Base-by-base conservation (phyloP, 805 yeast genomes). In the Clavispora phyllophila region DNA sequence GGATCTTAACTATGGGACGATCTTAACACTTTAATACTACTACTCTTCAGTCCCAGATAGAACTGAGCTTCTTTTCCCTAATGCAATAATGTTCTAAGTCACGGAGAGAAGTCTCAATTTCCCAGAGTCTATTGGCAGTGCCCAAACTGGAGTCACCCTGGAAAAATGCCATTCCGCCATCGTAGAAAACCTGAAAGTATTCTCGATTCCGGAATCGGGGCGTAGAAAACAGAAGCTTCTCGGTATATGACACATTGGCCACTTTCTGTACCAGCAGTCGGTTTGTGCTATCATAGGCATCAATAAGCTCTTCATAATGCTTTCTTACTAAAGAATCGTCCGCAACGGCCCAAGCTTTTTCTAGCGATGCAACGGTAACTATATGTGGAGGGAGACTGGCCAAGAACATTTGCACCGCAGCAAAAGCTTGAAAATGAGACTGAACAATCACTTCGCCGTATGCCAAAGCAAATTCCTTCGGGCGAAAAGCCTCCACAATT, bases 21-120 rank as follows among this genome's bases (percentile, higher is more conserved):
- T n/a, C n/a, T n/a, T n/a, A n/a, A n/a, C n/a, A n/a, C n/a, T n/a
- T n/a, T n/a, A n/a, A n/a, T n/a, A n/a, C n/a, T n/a, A n/a, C n/a
- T n/a, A n/a, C n/a, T n/a, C n/a, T 3, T 25, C 28, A 44, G 26
- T 31, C 42, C 61, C 61, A 59, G 2, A 58, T 44, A 3, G 51
- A 44, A 42, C 59, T 55, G 17, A 49, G 40, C 32, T 39, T 43
- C 31, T 47, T 44, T 35, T 45, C 55, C 23, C 48, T 46, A 18
- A 55, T 38, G n/a, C 58, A 37, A 39, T 62, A 62, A 33, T 63
- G 64, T 33, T 62, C 68, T 39, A 63, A 43, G 38, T 62, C 69
- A 13, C 46, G 24, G 29, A 61, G 48, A 6, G 61, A 50, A 7
- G 57, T 24, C 43, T 63, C 66, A 9, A 49, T 49, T 29, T 54